A percentile compares a stretch with the other conserved stretches of the same genome.
Evolutionary conservation across 2,329 filamentous ascomycete species (phyloP).

Genomic region (Nothomitra cinnamomea): DNA sequence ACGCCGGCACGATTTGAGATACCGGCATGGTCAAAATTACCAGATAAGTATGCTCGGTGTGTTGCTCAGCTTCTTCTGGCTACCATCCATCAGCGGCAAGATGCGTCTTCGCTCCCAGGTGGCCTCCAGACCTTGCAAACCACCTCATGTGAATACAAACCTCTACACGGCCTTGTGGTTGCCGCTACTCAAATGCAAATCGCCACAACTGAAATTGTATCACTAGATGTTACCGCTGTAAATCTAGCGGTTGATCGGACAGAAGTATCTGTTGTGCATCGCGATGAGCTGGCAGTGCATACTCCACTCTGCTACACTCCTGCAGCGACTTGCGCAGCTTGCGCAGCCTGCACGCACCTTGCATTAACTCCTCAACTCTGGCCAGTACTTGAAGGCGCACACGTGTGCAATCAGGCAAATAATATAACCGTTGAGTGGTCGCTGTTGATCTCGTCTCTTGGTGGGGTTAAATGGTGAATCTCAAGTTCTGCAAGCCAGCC

Average conservation of each 20-base stretch:
- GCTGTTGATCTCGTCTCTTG: background rate
- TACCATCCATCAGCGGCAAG: background rate
- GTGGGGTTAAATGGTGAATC: too few relatives aligned
- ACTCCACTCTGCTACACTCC: constrained; percentile 1
- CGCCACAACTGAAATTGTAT: background rate
- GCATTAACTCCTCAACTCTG: background rate
- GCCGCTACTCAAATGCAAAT: background rate
- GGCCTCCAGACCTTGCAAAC: background rate
- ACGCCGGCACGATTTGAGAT: background rate
- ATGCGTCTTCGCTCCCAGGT: background rate
- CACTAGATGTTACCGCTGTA: background rate
- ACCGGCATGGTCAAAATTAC: background rate
- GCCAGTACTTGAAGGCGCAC: background rate
- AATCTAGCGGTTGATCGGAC: background rate
- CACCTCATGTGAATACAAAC: background rate
- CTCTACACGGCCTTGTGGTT: background rate
- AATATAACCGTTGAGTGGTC: background rate
- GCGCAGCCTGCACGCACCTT: background rate
- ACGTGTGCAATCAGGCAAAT: background rate
- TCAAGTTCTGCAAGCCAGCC: background rate
- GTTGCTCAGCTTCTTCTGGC: background rate
- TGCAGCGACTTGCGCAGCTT: background rate
- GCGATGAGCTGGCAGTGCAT: constrained; percentile 2
- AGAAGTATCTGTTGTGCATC: background rate
- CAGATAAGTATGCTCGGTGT: background rate